Evolutionary conservation across 148 eudicot species (phyloP), one percentile per base, ranked within the genome.

Genomic region (Camellia sinensis): DNA sequence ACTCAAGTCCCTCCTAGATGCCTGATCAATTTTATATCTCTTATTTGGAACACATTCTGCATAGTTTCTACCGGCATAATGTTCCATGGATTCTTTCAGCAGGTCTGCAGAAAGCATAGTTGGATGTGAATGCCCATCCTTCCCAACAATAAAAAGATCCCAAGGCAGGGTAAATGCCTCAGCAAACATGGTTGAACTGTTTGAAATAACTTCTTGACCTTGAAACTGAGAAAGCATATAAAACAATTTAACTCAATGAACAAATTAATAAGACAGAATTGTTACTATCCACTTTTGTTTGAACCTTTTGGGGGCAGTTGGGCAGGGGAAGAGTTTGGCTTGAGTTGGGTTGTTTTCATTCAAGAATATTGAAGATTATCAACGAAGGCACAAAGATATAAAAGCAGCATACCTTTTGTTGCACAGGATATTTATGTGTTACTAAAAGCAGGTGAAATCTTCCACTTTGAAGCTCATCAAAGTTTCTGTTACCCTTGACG

Each of bases 151-250:
- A 78, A 79, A 72, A 79, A 96, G 81, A 89, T 89, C 89, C 94
- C 94, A 96, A 59, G 90, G 97, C 79, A 96, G 80, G 83, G 92
- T 66, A 11, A 89, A 78, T 74, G 87, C 92, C 89, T 96, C 93
- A 7, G 98, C 98, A 89, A 88, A 90, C 71, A 83, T 73, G 85
- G 82, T 82, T 54, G 86, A 84, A 75, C 82, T 84, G 76, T 80
- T 82, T 71, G 88, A 79, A 71, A 73, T 61, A 78, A 62, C 81
- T 70, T 79, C 73, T 86, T 88, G 84, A 79, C 84, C 89, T 79
- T 84, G 87, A 75, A 89, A 87, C 98, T 93, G 89, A 63, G 67
- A 67, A 29, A 73, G n/a, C 72, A 80, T 60, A 75, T 17, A 80
- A 80, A 67, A 65, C 52, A 74, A 56, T 53, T 77, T 57, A 29